Percentiles rank a stretch among this genome's conserved stretches.
Evolutionary conservation across 2,329 filamentous ascomycete genomes (phyloP).

Genomic region (Trichoderma sp.): DNA sequence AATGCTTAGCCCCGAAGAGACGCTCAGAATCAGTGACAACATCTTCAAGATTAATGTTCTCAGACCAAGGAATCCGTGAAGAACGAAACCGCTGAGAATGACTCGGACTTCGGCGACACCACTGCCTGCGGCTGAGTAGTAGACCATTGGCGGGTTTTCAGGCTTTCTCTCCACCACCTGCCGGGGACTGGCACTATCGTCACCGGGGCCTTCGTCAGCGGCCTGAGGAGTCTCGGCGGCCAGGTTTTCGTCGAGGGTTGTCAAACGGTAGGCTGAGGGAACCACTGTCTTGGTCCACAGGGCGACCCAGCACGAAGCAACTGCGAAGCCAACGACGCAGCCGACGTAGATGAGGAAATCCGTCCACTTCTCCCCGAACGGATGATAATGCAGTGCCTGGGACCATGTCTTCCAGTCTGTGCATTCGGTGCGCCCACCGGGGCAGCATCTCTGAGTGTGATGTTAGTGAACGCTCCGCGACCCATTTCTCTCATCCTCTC

Average conservation of each 20-base stretch:
- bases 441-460: conserved; percentile 50
- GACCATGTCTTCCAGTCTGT: conserved; percentile 58
- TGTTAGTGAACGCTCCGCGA: conserved; percentile 15
- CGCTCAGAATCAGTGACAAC: conserved; percentile 76
- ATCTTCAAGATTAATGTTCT: conserved; percentile 86
- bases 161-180: conserved; percentile 38
- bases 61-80: conserved; percentile 90
- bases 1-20: conserved; percentile 87
- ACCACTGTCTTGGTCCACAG: conserved; percentile 91
- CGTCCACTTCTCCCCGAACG: conserved; percentile 56
- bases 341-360: conserved; percentile 75
- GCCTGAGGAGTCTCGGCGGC: conserved; percentile 56
- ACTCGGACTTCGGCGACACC: conserved; percentile 97
- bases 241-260: conserved; percentile 90
- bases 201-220: conserved; percentile 40
- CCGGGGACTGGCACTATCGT: conserved; percentile 44
- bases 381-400: conserved; percentile 44
- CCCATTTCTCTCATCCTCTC: too few relatives aligned
- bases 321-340: conserved; percentile 67
- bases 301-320: conserved; percentile 73
- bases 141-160: conserved; percentile 70
- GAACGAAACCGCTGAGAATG: conserved; percentile 94
- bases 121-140: conserved; percentile 93
- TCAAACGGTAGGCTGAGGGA: conserved; percentile 79
- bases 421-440: conserved; percentile 49